Base-by-base conservation (phyloP, 2,329 filamentous ascomycete species). In the Xylariomycetidae sp. region DNA sequence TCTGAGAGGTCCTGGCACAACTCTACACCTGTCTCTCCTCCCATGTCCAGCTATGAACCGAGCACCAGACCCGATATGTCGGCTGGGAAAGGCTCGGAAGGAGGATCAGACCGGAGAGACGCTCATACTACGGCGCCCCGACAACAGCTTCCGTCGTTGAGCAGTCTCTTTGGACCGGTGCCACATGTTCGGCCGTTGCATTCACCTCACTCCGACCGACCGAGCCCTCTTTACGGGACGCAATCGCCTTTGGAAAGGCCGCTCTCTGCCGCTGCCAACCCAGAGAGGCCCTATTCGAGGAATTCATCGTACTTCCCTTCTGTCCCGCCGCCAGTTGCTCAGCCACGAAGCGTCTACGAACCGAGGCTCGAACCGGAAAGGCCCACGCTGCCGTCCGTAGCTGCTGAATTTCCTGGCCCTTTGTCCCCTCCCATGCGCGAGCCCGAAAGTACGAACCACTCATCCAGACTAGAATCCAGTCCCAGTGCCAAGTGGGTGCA, bases 1-100 rank as follows among this genome's bases (percentile, higher is more conserved):
- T 61, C 61, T 32, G 67, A 64, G 49, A 61, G 63, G 48, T 53
- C 59, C 36, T 71, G 69, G 66, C 62, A 59, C 32, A 59, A 59
- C 31, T 53, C 57, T 41, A 56, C 58, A 38, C 66, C 67, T 38
- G 59, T 70, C 41, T 72, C 72, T 42, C 66, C 72, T 54, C 69
- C 70, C 46, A 78, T 77, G 74, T 72, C 72, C 52, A 69, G 63
- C 57, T 70, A 77, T 75, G 74, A 74, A 37, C 68, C 64, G 42
- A 53, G 58, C 43, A 51, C 61, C 41, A 63, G 56, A 51, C 50
- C 57, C 54, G 64, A 67, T 38, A 64, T 69, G 64, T 59, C 61
- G 45, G 48, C 59, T 41, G 59, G 58, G 38, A 63, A 62, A 49
- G 58, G 53, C 31, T 46, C 54, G 33, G 62, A 65, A 42, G 61